These are phyloP conservation scores for Monilinia fructicola DNA, from an alignment of 2,329 filamentous ascomycete species.

Conservation along the genomic window DNA sequence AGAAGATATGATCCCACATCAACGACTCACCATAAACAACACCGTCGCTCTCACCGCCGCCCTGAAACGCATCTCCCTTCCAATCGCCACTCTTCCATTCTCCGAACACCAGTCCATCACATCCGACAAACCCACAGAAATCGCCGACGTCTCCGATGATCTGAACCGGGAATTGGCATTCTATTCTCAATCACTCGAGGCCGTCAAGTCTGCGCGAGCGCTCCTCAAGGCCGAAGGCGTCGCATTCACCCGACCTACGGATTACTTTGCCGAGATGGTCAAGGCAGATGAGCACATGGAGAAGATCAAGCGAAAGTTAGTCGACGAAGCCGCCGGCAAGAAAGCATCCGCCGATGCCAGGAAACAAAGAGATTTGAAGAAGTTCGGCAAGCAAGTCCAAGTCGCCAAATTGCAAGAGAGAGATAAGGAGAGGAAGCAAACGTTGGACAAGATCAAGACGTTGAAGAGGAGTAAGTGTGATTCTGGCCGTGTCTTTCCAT, in stretches of 20 bases:
- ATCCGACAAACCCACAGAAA: slow-evolving; percentile 65
- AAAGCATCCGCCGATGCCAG: slow-evolving; percentile 90
- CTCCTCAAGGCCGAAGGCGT: slow-evolving; percentile 78
- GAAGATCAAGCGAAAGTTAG: slow-evolving; percentile 87
- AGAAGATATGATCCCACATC: slow-evolving; percentile 84
- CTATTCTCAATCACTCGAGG: slow-evolving; percentile 83
- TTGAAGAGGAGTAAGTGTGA: slow-evolving; percentile 84
- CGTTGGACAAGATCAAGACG: slow-evolving; percentile 90
- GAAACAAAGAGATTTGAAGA: slow-evolving; percentile 92
- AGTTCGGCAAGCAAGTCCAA: slow-evolving; percentile 98
- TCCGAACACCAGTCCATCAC: slow-evolving; percentile 77
- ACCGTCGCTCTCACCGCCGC: slow-evolving; percentile 78
- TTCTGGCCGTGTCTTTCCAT: neutral
- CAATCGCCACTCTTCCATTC: slow-evolving; percentile 70
- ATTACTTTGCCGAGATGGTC: slow-evolving; percentile 99
- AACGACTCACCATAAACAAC: slow-evolving; percentile 97
- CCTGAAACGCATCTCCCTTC: slow-evolving; percentile 74
- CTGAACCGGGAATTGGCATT: slow-evolving; percentile 89
- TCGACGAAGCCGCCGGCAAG: slow-evolving; percentile 88
- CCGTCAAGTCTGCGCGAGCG: slow-evolving; percentile 70
- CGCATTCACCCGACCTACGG: slow-evolving; percentile 81
- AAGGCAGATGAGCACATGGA: slow-evolving; percentile 99
- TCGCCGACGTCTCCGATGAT: slow-evolving; percentile 86
- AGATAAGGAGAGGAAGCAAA: slow-evolving; percentile 86
- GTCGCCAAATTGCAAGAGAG: slow-evolving; percentile 94